Percentiles rank a stretch among this genome's conserved stretches.
Conservation (phyloP, 495 filamentous ascomycete species). For the Apodospora peruviana region DNA sequence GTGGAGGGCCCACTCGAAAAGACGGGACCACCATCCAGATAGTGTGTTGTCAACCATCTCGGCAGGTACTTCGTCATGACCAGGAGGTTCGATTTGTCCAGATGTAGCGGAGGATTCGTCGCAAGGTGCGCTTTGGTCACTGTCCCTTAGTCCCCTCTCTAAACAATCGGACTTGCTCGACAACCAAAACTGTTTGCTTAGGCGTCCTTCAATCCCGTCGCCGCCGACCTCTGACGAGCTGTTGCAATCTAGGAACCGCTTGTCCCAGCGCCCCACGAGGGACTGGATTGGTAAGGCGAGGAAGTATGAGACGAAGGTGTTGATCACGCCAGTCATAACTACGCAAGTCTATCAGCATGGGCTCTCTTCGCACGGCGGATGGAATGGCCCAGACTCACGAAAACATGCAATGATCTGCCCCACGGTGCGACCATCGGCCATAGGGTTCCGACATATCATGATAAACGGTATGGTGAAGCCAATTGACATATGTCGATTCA, state of each 20-base stretch:
- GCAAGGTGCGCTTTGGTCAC: neutral
- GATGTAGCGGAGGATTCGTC: neutral
- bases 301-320: conserved; percentile 17
- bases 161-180: conserved; percentile 6
- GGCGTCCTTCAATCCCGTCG: neutral
- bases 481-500: conserved; percentile 45
- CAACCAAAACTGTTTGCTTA: neutral
- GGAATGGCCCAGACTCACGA: conserved; percentile 18
- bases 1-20: conserved; percentile 4
- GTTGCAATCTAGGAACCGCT: neutral
- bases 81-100: too few relatives aligned
- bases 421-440: conserved; percentile 23
- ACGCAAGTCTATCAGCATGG: conserved; percentile 2
- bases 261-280: conserved; percentile 21
- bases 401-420: conserved; percentile 34
- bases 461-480: conserved; percentile 43
- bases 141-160: too few relatives aligned
- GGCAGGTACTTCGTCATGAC: too few relatives aligned
- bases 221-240: neutral
- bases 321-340: conserved; percentile 27
- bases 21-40: too few relatives aligned
- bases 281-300: conserved; percentile 18
- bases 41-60: too few relatives aligned
- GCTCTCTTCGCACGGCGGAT: neutral
- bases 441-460: conserved; percentile 35